Evolutionary conservation across 2,329 filamentous ascomycete genomes (phyloP), one percentile per base, ranked within the genome.

Genomic region (Botrytis fragariae): DNA sequence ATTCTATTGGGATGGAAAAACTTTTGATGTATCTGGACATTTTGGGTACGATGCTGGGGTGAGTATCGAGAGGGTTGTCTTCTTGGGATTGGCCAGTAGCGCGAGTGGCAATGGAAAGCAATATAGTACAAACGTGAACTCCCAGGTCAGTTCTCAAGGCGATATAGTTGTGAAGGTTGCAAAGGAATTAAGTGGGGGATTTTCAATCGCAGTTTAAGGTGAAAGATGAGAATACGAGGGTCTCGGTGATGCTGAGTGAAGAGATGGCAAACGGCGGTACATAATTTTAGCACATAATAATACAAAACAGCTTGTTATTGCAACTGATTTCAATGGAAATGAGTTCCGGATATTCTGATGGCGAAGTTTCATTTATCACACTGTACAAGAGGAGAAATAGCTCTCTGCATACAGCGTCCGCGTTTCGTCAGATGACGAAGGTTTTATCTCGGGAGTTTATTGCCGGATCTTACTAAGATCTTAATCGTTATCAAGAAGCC

Each of bases 1-100:
- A 22, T 92, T 95, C 77, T 77, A 80, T 14, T 95, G 89, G 79
- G 82, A 85, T 63, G 80, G 85, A 4, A 87, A 87, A 48, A 82
- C 83, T 72, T 84, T 92, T 37, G 82, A 77, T 0, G 82, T 86
- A 51, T 14, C 22, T 6, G 71, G 71, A 0, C 25, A 69, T 14
- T 92, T 91, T 78, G 86, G 82, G 1, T 91, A 88, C 78, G 73
- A 84, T 81, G 73, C 82, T 1, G 82, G 79, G 5, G 81, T 85
- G 44, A 81, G 79, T 64, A 82, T 90, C 64, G 79, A 82, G 62
- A 87, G 84, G 76, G 80, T 90, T 54, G 88, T 85, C 3, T 81
- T 90, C 67, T 78, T 90, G 10, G 86, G 86, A 0, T 6, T 77
- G 37, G 51, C n/a, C 16, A 59, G 45, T 37, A 68, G 61, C 3